A percentile compares a stretch with the other conserved stretches of the same genome.
phyloP scores from a whole-genome alignment of 768 basidiomycete genomes.

The Neoboletus magnificus region DNA sequence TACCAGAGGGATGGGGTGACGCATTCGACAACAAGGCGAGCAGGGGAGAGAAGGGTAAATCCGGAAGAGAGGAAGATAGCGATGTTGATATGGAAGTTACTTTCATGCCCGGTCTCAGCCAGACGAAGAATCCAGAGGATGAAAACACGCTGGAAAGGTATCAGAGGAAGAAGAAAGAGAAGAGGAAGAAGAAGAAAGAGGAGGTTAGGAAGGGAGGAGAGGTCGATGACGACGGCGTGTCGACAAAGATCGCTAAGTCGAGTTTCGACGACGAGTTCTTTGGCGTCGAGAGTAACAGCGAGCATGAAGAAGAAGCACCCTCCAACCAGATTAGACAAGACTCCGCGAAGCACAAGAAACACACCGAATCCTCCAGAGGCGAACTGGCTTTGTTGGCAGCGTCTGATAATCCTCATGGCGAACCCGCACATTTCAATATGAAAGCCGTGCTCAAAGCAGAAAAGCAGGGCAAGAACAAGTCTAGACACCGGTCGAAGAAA shows the following conservation, averaged over 20 bases:
- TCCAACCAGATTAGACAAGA: constrained; percentile 22
- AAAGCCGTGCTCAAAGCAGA: constrained; percentile 85
- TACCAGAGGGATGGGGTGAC: constrained; percentile 84
- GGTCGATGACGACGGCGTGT: constrained; percentile 19
- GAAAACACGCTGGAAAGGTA: constrained; percentile 90
- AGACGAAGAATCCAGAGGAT: constrained; percentile 49
- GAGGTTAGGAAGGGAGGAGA: constrained; percentile 45
- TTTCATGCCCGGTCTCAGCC: constrained; percentile 81
- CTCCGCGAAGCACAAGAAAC: constrained; percentile 22
- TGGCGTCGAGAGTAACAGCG: constrained; percentile 35
- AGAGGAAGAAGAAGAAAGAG: constrained; percentile 76
- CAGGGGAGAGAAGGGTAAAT: not conserved
- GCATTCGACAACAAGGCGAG: constrained; percentile 27
- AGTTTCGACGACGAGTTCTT: constrained; percentile 74
- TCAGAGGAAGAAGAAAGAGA: constrained; percentile 86
- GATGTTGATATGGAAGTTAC: constrained; percentile 94
- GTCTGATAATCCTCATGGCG: constrained; percentile 50
- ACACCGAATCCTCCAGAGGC: constrained; percentile 36
- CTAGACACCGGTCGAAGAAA: constrained; percentile 31
- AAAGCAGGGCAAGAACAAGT: constrained; percentile 51
- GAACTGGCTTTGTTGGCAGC: constrained; percentile 64
- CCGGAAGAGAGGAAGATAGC: constrained; percentile 25
- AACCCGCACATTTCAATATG: constrained; percentile 84
- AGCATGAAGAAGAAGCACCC: constrained; percentile 27
- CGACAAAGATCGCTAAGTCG: constrained; percentile 7